phyloP scores from a whole-genome alignment of 176 grass and related monocot genomes.

The Hordeum marinum region DNA sequence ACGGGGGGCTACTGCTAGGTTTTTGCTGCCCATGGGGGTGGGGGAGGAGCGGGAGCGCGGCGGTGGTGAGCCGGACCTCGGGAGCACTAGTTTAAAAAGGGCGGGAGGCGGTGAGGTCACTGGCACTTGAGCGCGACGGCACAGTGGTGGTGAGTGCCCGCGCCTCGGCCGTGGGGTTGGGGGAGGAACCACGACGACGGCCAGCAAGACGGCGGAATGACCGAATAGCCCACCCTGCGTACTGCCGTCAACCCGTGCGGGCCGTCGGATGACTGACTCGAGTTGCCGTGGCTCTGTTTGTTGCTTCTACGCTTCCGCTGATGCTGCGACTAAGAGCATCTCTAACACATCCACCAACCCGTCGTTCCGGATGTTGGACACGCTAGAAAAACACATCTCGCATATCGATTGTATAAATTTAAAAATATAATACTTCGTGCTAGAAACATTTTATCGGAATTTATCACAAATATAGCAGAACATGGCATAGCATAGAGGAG shows the following conservation, averaged over 20 bases:
- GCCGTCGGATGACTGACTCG: background rate
- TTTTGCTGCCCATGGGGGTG: constrained; percentile 2
- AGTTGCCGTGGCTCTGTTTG: background rate
- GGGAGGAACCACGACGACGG: constrained; percentile 29
- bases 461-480: too few species aligned
- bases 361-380: too few species aligned
- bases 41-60: background rate
- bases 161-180: constrained; percentile 24
- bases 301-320: background rate
- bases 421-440: too few species aligned
- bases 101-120: constrained; percentile 6
- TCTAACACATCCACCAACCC: too few species aligned
- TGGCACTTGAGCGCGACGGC: background rate
- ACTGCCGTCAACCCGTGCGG: background rate
- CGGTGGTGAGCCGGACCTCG: background rate
- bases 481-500: too few species aligned
- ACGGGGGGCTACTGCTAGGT: background rate
- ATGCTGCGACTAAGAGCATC: too few species aligned
- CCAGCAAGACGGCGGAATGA: constrained; percentile 19
- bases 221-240: constrained; percentile 14
- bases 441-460: too few species aligned
- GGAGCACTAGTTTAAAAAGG: constrained; percentile 13
- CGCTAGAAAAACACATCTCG: too few species aligned
- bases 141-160: background rate
- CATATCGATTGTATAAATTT: too few species aligned